Evolutionary conservation across 495 filamentous ascomycete species (phyloP).

Genomic region (Copromyces sp.): DNA sequence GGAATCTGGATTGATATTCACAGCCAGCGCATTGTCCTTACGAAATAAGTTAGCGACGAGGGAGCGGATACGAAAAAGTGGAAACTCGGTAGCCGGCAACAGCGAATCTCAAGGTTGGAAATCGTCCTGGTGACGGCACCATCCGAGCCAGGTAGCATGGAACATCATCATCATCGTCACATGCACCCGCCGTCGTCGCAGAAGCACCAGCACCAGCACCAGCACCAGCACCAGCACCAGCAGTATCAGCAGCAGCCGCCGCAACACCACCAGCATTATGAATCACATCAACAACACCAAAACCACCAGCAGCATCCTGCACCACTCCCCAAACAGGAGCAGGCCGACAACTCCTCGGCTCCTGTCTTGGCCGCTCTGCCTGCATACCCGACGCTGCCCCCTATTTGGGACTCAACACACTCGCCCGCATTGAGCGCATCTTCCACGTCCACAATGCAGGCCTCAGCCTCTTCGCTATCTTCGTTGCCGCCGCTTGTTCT

Average conservation of each 20-base stretch:
- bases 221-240: slow-evolving; percentile 14
- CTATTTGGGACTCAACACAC: neutral
- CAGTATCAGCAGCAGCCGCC: neutral
- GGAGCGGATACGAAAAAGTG: neutral
- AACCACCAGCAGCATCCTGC: neutral
- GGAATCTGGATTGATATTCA: neutral
- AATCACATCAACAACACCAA: neutral
- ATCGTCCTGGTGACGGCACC: neutral
- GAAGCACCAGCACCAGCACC: slow-evolving; percentile 17
- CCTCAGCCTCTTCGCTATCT: slow-evolving; percentile 1
- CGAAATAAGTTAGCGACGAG: neutral
- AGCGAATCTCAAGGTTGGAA: neutral
- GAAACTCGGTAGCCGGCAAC: neutral
- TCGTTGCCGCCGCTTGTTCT: neutral
- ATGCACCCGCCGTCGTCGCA: neutral
- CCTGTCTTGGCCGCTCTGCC: neutral
- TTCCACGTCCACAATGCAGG: neutral
- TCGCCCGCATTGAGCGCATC: neutral
- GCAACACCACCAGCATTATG: slow-evolving; percentile 1
- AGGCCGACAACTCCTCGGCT: neutral
- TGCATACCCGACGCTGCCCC: slow-evolving; percentile 2
- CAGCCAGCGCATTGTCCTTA: neutral
- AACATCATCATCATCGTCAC: neutral
- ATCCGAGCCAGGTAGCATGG: neutral
- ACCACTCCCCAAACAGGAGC: neutral